Percentiles rank a stretch among this genome's conserved stretches.
These are phyloP conservation scores for Wickerhamiella allomyrinae DNA, from an alignment of 805 yeast species.

Conservation along the genomic window DNA sequence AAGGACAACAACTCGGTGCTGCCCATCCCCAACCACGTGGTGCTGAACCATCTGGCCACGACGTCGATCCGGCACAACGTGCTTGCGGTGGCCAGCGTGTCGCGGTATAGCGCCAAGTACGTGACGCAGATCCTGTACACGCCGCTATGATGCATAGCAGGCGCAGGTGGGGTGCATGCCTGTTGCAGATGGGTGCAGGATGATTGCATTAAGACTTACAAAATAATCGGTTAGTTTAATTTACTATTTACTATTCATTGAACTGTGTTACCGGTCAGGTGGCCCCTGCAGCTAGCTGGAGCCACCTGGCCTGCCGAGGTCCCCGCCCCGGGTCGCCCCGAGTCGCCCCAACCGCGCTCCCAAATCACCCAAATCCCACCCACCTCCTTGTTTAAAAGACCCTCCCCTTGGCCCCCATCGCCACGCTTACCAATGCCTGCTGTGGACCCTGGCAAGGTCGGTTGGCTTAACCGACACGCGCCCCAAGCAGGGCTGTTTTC, in stretches of 20 bases:
- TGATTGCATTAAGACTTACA: no score
- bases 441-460: conserved; percentile 27
- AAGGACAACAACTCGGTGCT: conserved; percentile 80
- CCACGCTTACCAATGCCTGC: conserved; percentile 6
- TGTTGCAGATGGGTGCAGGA: no score
- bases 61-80: conserved; percentile 89
- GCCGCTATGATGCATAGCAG: conserved; percentile 39
- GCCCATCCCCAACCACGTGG: conserved; percentile 91
- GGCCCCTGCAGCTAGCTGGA: no score
- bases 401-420: conserved; percentile 5
- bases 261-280: no score
- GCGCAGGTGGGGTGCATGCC: background rate
- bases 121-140: conserved; percentile 87
- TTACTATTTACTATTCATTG: no score
- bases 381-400: no score
- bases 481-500: conserved; percentile 5
- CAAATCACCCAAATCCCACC: no score
- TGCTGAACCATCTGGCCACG: conserved; percentile 86
- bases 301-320: no score
- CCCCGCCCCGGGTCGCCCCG: no score
- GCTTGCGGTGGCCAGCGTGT: conserved; percentile 82
- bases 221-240: no score
- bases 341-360: no score
- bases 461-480: conserved; percentile 42
- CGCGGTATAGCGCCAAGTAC: conserved; percentile 81